These are phyloP conservation scores for Glebionis coronaria DNA, from an alignment of 129 eudicot genomes.

Conservation along the genomic window DNA sequence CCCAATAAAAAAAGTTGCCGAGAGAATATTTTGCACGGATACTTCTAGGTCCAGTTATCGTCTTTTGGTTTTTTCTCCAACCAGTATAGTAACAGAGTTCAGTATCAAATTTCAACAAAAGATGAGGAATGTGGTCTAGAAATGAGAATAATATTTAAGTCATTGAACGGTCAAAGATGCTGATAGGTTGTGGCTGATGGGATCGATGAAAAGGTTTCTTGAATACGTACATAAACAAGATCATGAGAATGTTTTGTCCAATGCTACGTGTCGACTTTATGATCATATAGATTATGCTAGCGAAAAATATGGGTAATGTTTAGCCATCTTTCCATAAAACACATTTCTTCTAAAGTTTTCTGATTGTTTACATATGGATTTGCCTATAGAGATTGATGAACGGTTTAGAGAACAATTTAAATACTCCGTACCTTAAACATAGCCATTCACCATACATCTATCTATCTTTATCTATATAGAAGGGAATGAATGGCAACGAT, in stretches of 20 bases:
- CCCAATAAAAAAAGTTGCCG: constrained; percentile 27
- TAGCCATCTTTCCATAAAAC: too few relatives aligned
- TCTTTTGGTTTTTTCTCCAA: constrained; percentile 14
- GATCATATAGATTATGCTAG: not conserved
- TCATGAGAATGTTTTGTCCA: not conserved
- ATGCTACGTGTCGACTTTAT: not conserved
- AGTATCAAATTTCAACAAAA: constrained; percentile 37
- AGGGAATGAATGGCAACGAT: too few relatives aligned
- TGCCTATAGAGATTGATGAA: too few relatives aligned
- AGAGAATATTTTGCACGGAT: constrained; percentile 35
- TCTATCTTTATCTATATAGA: too few relatives aligned
- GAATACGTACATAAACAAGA: not conserved
- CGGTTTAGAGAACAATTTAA: too few relatives aligned
- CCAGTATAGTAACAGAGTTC: constrained; percentile 8
- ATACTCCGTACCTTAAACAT: too few relatives aligned
- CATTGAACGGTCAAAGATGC: constrained; percentile 27
- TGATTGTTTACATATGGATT: too few relatives aligned
- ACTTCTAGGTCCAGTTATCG: constrained; percentile 35
- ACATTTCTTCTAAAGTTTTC: too few relatives aligned
- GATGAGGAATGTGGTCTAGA: constrained; percentile 25
- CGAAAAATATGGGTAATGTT: too few relatives aligned
- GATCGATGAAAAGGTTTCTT: constrained; percentile 1
- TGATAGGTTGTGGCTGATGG: constrained; percentile 20
- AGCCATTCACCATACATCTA: too few relatives aligned
- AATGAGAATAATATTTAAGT: constrained; percentile 26